Evolutionary conservation across 345 rosid species (phyloP), one percentile per base, ranked within the genome.

Genomic region (Lepidium aucheri): DNA sequence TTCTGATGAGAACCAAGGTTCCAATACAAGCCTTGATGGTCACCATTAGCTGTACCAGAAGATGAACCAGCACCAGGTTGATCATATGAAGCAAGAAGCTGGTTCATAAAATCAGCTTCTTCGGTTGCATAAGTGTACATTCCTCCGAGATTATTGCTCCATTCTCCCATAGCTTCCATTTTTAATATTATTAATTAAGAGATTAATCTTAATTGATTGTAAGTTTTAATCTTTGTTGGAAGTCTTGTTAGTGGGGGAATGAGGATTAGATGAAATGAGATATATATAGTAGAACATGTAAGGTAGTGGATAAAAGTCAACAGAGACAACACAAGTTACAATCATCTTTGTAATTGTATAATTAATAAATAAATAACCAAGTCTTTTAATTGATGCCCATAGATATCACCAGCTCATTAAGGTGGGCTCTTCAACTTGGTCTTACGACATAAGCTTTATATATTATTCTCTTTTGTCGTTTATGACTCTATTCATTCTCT

Each of bases 71-170:
- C 49, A 57, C 66, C 41, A 5, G 81, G 52, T 38, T 73, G 53
- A 0, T 78, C 74, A 63, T 52, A 75, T n/a, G 77, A 74, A 13
- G 77, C 81, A 0, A 85, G 85, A 73, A 89, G 76, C 30, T 83
- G 86, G 47, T 82, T 84, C 89, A 84, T 77, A 85, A 89, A 84
- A 74, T 92, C 86, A 45, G 86, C 85, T 64, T 92, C 98, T 65
- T 91, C 95, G 34, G 69, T 57, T 20, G 87, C 73, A 12, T 68
- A 68, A 7, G 69, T 74, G 73, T 75, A 79, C 82, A 84, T 74
- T 61, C 86, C 92, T 63, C 80, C 68, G 1, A 85, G 79, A 64
- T 73, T 82, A 65, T 80, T 78, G 69, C 59, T 68, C 95, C 96
- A 89, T 33, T 82, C 90, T 68, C 80, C 86, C 76, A 78, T 74